Conservation (phyloP, 2,329 filamentous ascomycete genomes). For the Fusarium sp. region DNA sequence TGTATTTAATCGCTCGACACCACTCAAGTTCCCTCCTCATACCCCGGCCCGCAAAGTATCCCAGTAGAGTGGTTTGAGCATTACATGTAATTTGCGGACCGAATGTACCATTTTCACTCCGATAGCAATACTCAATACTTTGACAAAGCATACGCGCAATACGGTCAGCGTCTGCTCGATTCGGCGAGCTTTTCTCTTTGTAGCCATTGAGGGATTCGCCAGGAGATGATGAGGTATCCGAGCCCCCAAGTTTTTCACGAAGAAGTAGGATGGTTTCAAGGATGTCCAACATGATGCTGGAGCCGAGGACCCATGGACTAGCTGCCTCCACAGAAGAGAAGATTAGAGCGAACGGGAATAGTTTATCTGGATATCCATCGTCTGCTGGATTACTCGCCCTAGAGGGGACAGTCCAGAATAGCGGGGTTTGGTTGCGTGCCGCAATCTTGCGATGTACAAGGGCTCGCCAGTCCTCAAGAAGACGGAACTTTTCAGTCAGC, state of each 20-base stretch:
- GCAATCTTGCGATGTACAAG: background rate
- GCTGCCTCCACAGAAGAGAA: background rate
- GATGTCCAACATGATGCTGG: background rate
- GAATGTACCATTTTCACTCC: conserved; percentile 5
- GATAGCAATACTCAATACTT: conserved; percentile 9
- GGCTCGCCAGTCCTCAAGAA: background rate
- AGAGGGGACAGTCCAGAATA: conserved; percentile 1
- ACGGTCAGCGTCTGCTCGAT: background rate
- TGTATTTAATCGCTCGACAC: background rate
- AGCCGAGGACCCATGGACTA: background rate
- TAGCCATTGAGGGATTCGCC: rapidly evolving
- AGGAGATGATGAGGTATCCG: rapidly evolving
- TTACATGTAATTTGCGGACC: conserved; percentile 12
- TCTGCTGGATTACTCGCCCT: background rate
- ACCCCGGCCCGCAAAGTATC: background rate
- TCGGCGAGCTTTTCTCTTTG: too few relatives aligned
- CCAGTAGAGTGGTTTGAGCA: background rate
- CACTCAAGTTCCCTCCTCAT: background rate
- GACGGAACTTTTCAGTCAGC: background rate
- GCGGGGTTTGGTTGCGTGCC: background rate
- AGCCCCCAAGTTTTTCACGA: rapidly evolving
- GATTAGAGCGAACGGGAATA: background rate
- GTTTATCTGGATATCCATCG: background rate
- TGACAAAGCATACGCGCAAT: background rate
- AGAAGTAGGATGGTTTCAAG: background rate